Evolutionary conservation across 345 rosid genomes (phyloP).

Genomic region (Hevea brasiliensis): DNA sequence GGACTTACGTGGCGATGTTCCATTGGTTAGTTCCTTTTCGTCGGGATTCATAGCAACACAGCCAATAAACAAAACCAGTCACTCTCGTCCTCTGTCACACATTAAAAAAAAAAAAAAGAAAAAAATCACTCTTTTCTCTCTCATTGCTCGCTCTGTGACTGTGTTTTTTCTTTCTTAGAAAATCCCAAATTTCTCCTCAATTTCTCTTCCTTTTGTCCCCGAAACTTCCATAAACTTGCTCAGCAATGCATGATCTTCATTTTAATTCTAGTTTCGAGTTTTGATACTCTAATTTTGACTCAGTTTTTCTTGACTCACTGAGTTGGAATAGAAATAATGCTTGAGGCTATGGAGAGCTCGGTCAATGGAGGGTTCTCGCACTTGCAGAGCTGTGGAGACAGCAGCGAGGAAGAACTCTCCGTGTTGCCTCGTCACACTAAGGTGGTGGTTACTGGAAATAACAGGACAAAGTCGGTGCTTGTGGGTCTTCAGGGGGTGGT

Average conservation of each 20-base stretch:
- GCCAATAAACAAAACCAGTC: slow-evolving; percentile 52
- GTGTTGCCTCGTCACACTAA: slow-evolving; percentile 95
- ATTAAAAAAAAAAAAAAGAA: slow-evolving; percentile 17
- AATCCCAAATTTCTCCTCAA: slow-evolving; percentile 34
- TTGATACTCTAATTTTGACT: slow-evolving; percentile 23
- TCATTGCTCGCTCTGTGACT: slow-evolving; percentile 24
- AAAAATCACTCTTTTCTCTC: slow-evolving; percentile 3
- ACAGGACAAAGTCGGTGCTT: slow-evolving; percentile 95
- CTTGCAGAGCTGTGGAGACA: slow-evolving; percentile 74
- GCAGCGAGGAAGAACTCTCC: slow-evolving; percentile 87
- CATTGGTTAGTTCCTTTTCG: slow-evolving; percentile 39
- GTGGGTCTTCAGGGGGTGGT: slow-evolving; percentile 96
- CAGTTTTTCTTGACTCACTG: slow-evolving; percentile 3
- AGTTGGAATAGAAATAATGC: slow-evolving; percentile 39
- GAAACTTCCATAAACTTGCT: slow-evolving; percentile 27
- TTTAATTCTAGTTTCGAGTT: slow-evolving; percentile 24
- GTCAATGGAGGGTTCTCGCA: slow-evolving; percentile 59
- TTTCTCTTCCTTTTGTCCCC: slow-evolving; percentile 24
- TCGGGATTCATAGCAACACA: slow-evolving; percentile 51
- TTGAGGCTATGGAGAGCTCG: slow-evolving; percentile 68
- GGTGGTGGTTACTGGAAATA: slow-evolving; percentile 93
- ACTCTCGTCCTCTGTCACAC: slow-evolving; percentile 29
- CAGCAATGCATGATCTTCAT: slow-evolving; percentile 65
- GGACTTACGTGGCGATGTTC: slow-evolving; percentile 40
- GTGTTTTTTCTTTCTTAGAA: slow-evolving; percentile 49